Percentiles rank a stretch among this genome's conserved stretches.
These are phyloP conservation scores for Rhodotorula sp. DNA, from an alignment of 1,284 basidiomycete species.

Conservation along the genomic window DNA sequence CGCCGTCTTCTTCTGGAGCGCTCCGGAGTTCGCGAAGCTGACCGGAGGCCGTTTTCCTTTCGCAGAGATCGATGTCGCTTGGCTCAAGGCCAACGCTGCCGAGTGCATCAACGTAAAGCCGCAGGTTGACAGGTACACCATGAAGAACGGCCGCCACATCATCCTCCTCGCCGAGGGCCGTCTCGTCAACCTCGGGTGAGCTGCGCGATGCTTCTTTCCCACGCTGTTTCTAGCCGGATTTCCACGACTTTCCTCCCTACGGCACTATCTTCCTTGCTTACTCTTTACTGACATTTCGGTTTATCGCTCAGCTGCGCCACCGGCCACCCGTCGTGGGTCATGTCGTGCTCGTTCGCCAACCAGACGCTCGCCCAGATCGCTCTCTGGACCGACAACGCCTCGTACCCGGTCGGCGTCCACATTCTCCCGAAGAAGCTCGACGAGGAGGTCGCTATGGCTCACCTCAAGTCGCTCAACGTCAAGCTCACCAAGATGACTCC, in stretches of 20 bases:
- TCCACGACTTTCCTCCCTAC: background rate
- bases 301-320: constrained; percentile 45
- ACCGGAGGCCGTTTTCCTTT: background rate
- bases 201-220: constrained; percentile 45
- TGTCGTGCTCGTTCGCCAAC: constrained; percentile 98
- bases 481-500: constrained; percentile 71
- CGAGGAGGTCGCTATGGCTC: constrained; percentile 93
- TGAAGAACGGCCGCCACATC: constrained; percentile 85
- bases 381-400: constrained; percentile 81
- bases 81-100: constrained; percentile 92
- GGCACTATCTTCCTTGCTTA: background rate
- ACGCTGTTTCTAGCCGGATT: background rate
- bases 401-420: constrained; percentile 91
- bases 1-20: too few species aligned
- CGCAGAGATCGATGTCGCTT: constrained; percentile 87
- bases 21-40: too few species aligned
- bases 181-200: constrained; percentile 95
- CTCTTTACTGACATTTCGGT: background rate
- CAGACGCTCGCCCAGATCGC: constrained; percentile 98
- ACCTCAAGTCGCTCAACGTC: constrained; percentile 59
- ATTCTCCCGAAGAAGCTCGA: constrained; percentile 97
- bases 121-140: constrained; percentile 97
- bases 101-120: constrained; percentile 91
- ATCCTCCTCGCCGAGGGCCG: constrained; percentile 98
- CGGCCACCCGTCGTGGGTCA: constrained; percentile 71